Percentiles rank a stretch among this genome's conserved stretches.
These are phyloP conservation scores for Neophaeococcomyces aloes DNA, from an alignment of 2,329 filamentous ascomycete genomes.

Conservation along the genomic window DNA sequence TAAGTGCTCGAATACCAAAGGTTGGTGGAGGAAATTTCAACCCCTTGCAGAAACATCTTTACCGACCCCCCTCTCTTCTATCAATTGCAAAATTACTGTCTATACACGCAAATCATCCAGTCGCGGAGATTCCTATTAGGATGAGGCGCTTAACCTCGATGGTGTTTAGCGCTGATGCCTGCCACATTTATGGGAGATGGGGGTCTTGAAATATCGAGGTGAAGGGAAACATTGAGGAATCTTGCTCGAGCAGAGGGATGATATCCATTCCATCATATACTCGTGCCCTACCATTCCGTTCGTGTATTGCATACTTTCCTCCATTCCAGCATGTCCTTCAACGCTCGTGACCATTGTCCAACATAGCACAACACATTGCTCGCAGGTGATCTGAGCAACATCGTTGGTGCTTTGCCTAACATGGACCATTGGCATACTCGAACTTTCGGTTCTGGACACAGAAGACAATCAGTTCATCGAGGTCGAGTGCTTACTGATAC, in stretches of 20 bases:
- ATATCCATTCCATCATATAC: slow-evolving; percentile 1
- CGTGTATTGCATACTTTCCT: slow-evolving; percentile 2
- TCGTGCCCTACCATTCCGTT: neutral
- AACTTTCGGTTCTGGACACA: slow-evolving; percentile 1
- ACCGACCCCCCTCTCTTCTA: too few relatives aligned
- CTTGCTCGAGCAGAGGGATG: slow-evolving; percentile 6
- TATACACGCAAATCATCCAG: too few relatives aligned
- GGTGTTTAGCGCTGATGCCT: too few relatives aligned
- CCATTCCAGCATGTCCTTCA: neutral
- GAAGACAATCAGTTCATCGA: neutral
- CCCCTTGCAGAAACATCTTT: too few relatives aligned
- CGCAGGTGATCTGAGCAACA: slow-evolving; percentile 5
- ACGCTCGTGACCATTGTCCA: slow-evolving; percentile 3
- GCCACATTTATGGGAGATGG: neutral
- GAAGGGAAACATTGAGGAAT: neutral
- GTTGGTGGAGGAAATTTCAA: too few relatives aligned
- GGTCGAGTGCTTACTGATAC: slow-evolving; percentile 2
- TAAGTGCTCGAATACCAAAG: too few relatives aligned
- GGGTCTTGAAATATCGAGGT: neutral
- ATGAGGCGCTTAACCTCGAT: too few relatives aligned
- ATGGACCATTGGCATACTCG: slow-evolving; percentile 6
- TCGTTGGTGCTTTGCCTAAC: neutral
- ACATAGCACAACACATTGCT: slow-evolving; percentile 3
- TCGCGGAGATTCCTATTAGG: too few relatives aligned
- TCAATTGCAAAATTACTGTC: too few relatives aligned